Conservation (phyloP, 768 basidiomycete genomes). For the Hebeloma cylindrosporum region DNA sequence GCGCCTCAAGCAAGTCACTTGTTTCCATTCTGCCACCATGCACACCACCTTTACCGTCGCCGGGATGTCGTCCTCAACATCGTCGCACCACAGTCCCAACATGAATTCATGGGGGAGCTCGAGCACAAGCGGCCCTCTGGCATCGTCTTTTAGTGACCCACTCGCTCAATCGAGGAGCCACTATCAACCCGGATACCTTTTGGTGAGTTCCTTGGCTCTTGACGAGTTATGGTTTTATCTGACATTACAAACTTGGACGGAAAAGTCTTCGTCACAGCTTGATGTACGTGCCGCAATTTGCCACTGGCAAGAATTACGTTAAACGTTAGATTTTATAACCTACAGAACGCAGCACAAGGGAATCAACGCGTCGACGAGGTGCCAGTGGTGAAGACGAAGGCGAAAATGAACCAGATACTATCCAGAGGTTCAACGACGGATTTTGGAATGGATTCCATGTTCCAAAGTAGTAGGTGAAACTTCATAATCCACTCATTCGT, state of each 20-base stretch:
- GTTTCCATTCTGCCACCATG: conserved; percentile 26
- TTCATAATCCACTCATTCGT: conserved; percentile 6
- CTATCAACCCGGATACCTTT: conserved; percentile 79
- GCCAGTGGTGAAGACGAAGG: conserved; percentile 76
- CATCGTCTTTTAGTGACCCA: conserved; percentile 60
- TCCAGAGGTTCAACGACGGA: conserved; percentile 64
- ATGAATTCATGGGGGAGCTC: conserved; percentile 52
- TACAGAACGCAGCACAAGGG: conserved; percentile 48
- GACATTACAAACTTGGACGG: neutral
- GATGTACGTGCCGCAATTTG: conserved; percentile 39
- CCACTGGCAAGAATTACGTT: neutral
- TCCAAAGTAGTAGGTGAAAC: conserved; percentile 64
- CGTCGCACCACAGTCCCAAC: conserved; percentile 48
- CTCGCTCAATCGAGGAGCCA: conserved; percentile 72
- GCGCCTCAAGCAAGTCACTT: neutral
- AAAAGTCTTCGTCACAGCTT: conserved; percentile 61
- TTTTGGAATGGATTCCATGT: conserved; percentile 86
- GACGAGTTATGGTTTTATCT: neutral
- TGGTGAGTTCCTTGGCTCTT: conserved; percentile 48
- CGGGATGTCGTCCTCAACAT: conserved; percentile 56
- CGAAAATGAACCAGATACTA: conserved; percentile 72
- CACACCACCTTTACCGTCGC: conserved; percentile 52
- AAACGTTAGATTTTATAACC: conserved; percentile 7
- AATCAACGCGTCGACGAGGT: conserved; percentile 70
- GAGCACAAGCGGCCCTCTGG: conserved; percentile 43